Evolutionary conservation across 371 early-diverging fungal genomes (phyloP).

Genomic region (Mortierella sp.): DNA sequence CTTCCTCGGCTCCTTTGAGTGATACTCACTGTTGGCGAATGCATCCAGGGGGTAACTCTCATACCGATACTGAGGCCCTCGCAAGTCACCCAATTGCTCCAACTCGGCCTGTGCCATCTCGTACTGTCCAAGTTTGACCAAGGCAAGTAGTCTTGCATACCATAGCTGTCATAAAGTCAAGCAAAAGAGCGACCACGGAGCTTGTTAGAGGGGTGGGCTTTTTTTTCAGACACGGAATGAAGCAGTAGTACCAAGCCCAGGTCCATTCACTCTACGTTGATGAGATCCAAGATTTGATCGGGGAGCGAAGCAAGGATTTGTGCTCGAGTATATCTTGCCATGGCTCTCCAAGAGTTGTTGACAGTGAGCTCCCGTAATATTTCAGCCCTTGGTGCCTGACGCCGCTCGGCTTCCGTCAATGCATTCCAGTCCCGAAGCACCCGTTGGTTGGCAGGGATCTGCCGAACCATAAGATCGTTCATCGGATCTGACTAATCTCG

Average conservation of each 20-base stretch:
- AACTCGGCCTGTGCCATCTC: slow-evolving; percentile 71
- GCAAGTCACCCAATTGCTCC: slow-evolving; percentile 67
- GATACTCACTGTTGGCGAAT: slow-evolving; percentile 17
- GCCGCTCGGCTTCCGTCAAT: slow-evolving; percentile 39
- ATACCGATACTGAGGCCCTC: slow-evolving; percentile 58
- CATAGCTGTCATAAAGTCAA: slow-evolving; percentile 56
- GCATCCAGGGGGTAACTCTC: slow-evolving; percentile 55
- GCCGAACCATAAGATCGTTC: slow-evolving; percentile 62
- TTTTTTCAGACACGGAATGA: no score
- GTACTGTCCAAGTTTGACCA: slow-evolving; percentile 63
- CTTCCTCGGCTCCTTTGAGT: slow-evolving; percentile 11
- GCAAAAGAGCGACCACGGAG: neutral
- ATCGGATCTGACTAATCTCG: slow-evolving; percentile 61
- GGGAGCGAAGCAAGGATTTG: slow-evolving; percentile 61
- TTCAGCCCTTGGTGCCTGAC: slow-evolving; percentile 48
- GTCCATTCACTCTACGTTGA: slow-evolving; percentile 28
- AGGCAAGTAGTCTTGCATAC: slow-evolving; percentile 65
- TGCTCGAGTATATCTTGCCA: slow-evolving; percentile 66
- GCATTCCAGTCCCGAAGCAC: slow-evolving; percentile 58
- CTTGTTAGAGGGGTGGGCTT: neutral
- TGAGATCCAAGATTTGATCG: slow-evolving; percentile 34
- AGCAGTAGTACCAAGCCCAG: neutral
- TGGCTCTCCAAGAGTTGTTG: slow-evolving; percentile 68
- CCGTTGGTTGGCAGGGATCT: slow-evolving; percentile 64
- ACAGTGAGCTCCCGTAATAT: slow-evolving; percentile 55